Evolutionary conservation across 306 rosid genomes (phyloP).

Genomic region (Pachyrhizus erosus): DNA sequence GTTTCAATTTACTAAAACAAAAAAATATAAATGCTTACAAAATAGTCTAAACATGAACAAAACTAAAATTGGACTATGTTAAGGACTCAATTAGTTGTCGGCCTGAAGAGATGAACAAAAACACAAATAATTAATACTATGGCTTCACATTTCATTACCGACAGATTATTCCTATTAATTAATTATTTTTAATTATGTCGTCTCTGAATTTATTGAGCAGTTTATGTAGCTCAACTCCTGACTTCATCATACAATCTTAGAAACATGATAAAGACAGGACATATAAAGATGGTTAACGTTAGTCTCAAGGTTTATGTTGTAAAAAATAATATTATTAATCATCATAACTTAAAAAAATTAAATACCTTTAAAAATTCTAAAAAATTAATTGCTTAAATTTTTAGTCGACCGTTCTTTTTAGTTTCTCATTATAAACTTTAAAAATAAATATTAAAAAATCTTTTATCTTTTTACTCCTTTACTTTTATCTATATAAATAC

Average conservation of each 20-base stretch:
- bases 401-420: too few species aligned
- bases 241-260: background rate
- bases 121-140: background rate
- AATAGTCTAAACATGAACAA: background rate
- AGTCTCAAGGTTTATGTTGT: background rate
- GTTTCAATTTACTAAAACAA: background rate
- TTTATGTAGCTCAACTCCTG: background rate
- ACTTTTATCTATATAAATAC: too few species aligned
- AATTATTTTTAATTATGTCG: slow-evolving; percentile 24
- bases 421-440: background rate
- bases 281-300: background rate
- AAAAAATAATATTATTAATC: background rate
- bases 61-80: background rate
- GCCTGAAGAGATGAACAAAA: slow-evolving; percentile 2
- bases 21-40: background rate
- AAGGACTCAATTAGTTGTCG: background rate
- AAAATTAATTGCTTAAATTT: too few species aligned
- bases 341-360: background rate
- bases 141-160: background rate
- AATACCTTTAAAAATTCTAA: background rate
- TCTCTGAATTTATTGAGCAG: slow-evolving; percentile 22
- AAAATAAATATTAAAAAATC: too few species aligned
- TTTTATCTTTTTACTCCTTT: too few species aligned
- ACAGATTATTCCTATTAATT: background rate
- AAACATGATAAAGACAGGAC: background rate